Percentiles rank a stretch among this genome's conserved stretches.
These are phyloP conservation scores for Candida coleopterorum DNA, from an alignment of 805 yeast genomes.

Conservation along the genomic window DNA sequence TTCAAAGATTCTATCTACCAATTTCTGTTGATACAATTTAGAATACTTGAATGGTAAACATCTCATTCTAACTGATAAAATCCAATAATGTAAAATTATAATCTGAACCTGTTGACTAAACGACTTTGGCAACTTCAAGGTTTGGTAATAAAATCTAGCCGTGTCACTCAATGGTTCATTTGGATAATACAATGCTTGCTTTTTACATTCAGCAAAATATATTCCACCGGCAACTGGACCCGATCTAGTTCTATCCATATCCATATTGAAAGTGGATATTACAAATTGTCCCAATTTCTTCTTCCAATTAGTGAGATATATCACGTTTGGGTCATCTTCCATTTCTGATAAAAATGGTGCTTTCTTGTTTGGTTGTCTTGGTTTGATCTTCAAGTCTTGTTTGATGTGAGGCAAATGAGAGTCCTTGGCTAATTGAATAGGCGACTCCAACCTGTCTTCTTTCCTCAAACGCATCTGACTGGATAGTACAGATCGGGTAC, in stretches of 20 bases:
- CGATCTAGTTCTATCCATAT: slow-evolving; percentile 88
- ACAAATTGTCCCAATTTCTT: slow-evolving; percentile 59
- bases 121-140: slow-evolving; percentile 75
- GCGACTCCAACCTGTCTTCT: slow-evolving; percentile 17
- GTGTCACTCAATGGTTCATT: slow-evolving; percentile 65
- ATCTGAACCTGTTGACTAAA: slow-evolving; percentile 97
- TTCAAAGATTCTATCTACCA: slow-evolving; percentile 82
- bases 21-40: slow-evolving; percentile 82
- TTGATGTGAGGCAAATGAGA: slow-evolving; percentile 35
- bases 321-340: slow-evolving; percentile 32
- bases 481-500: too few relatives aligned
- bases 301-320: slow-evolving; percentile 30
- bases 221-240: slow-evolving; percentile 92
- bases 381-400: slow-evolving; percentile 29
- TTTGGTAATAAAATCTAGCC: slow-evolving; percentile 82
- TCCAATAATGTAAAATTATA: slow-evolving; percentile 88
- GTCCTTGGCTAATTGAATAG: slow-evolving; percentile 33
- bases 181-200: slow-evolving; percentile 75
- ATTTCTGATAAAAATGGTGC: slow-evolving; percentile 37
- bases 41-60: slow-evolving; percentile 91
- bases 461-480: not conserved
- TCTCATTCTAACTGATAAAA: slow-evolving; percentile 90
- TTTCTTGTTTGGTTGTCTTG: slow-evolving; percentile 32
- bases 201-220: slow-evolving; percentile 82
- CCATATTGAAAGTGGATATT: slow-evolving; percentile 60